Conservation (phyloP, 1,284 basidiomycete genomes). For the Baeospora myosura region DNA sequence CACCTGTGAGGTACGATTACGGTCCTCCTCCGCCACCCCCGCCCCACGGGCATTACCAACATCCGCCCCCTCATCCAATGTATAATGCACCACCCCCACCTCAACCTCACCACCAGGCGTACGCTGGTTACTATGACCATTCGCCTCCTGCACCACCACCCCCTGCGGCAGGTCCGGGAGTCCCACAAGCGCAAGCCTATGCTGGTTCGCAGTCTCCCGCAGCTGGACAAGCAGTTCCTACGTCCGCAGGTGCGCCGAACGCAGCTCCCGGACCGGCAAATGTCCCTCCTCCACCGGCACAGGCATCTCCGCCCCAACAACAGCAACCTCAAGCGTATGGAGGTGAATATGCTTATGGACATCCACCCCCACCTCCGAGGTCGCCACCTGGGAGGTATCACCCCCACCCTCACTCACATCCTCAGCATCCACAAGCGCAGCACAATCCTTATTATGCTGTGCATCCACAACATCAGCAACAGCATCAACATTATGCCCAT, state of each 20-base stretch:
- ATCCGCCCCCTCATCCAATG: slow-evolving; percentile 14
- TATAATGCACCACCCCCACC: slow-evolving; percentile 23
- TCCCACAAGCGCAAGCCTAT: too few species aligned
- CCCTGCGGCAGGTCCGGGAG: too few species aligned
- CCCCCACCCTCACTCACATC: slow-evolving; percentile 21
- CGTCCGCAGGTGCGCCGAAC: too few species aligned
- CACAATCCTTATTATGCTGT: slow-evolving; percentile 6
- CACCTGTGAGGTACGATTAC: slow-evolving; percentile 9
- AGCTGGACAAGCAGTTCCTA: too few species aligned
- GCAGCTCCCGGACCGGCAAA: too few species aligned
- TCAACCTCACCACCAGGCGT: slow-evolving; percentile 19
- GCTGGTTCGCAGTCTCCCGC: too few species aligned
- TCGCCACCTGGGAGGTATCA: slow-evolving; percentile 9
- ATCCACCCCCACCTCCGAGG: neutral
- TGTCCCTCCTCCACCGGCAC: too few species aligned
- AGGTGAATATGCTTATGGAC: too few species aligned
- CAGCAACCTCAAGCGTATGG: too few species aligned
- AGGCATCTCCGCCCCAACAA: too few species aligned
- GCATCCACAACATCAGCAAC: slow-evolving; percentile 12
- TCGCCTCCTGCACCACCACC: slow-evolving; percentile 5
- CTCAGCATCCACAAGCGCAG: slow-evolving; percentile 23
- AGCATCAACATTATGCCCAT: slow-evolving; percentile 7
- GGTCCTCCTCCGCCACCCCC: slow-evolving; percentile 22
- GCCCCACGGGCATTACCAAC: slow-evolving; percentile 20
- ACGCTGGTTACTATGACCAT: slow-evolving; percentile 8